These are phyloP conservation scores for Suillus cothurnatus DNA, from an alignment of 768 basidiomycete genomes.

Conservation along the genomic window DNA sequence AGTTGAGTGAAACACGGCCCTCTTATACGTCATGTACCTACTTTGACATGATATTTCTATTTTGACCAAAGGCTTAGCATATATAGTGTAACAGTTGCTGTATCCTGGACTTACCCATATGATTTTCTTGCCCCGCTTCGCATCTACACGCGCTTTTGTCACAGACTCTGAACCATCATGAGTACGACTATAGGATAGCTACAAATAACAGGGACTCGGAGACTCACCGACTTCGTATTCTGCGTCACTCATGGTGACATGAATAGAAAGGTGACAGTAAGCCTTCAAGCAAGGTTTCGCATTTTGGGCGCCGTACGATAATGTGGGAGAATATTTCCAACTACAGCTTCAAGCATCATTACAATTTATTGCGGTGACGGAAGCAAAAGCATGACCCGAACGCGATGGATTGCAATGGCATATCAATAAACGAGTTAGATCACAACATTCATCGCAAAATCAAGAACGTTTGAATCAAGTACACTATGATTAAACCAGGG, in stretches of 20 bases:
- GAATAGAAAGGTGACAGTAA: conserved; percentile 17
- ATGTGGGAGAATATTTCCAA: conserved; percentile 22
- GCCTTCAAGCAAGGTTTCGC: not conserved
- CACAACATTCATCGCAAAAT: not conserved
- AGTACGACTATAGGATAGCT: conserved; percentile 7
- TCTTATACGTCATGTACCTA: conserved; percentile 30
- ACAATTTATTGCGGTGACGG: not conserved
- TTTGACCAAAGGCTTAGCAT: not conserved
- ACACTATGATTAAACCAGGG: conserved; percentile 16
- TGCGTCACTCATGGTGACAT: conserved; percentile 36
- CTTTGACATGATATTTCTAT: conserved; percentile 62
- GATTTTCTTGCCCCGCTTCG: conserved; percentile 45
- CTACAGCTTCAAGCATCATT: conserved; percentile 3
- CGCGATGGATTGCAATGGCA: no score
- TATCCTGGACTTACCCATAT: conserved; percentile 46
- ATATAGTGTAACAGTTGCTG: not conserved
- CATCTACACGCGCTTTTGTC: conserved; percentile 51
- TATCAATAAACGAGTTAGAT: not conserved
- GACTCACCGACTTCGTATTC: conserved; percentile 73
- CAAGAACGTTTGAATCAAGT: not conserved
- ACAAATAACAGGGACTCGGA: not conserved
- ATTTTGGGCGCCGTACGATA: not conserved
- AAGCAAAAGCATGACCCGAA: not conserved
- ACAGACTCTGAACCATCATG: conserved; percentile 47
- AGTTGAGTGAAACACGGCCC: conserved; percentile 8